Base-by-base conservation (phyloP, 2,329 filamentous ascomycete species). In the Clarireedia homoeocarpa region DNA sequence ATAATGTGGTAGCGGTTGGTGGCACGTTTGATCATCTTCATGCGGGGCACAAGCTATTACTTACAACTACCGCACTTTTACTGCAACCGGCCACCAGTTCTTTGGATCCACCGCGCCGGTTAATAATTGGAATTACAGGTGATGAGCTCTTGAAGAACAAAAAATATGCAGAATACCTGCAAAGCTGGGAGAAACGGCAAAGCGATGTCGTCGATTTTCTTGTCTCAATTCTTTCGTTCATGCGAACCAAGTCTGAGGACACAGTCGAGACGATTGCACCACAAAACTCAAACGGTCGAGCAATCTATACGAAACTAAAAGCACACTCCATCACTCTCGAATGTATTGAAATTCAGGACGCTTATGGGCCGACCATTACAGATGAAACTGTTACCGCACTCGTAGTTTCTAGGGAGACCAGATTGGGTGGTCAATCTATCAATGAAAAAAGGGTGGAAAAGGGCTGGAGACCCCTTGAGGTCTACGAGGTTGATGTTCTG, bases 11-110 rank as follows among this genome's bases (percentile, higher is more conserved):
- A 50, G 89, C 86, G 52, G 82, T 97, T 12, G 94, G 92, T 30
- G 94, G 94, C 9, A 99, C 94, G 0, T 99, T 97, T 72, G 94
- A 99, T 70, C 91, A 97, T 71, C 80, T 99, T 23, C 94, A 99
- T 69, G 85, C 89, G 4, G 94, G 94, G 5, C 94, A 99, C 75
- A 99, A 97, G 73, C 78, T 97, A n/a, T 80, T 99, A 20, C 81
- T 99, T 20, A 91, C 91, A n/a, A 91, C 91, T 59, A 89, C 88
- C 0, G 82, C 85, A 0, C 81, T 96, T 55, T 78, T 90, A 15
- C 77, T 71, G 88, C 56, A 80, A 82, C 57, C 76, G 81, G 71
- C 34, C 64, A 67, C 34, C 17, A 59, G 61, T 17, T 60, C 59
- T 26, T 66, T 74, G 0, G 66, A 68, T 1, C 61, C 67, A 30